Evolutionary conservation across 2,329 filamentous ascomycete genomes (phyloP).

Genomic region (Phymatotrichopsis omnivora): DNA sequence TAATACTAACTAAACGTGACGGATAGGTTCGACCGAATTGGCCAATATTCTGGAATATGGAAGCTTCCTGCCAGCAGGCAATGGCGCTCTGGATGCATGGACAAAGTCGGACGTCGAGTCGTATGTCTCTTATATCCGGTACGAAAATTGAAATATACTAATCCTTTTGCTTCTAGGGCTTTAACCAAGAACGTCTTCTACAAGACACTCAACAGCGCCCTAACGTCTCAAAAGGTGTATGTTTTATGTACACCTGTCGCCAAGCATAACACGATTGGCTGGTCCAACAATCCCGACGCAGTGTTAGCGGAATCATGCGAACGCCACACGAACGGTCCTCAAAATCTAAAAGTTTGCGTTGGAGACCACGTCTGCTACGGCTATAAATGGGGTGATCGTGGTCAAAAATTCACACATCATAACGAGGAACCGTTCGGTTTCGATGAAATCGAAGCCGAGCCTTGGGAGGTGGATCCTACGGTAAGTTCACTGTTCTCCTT

Average conservation of each 20-base stretch:
- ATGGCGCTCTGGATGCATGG: conserved; percentile 10
- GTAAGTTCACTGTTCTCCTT: too few relatives aligned
- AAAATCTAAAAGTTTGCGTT: conserved; percentile 20
- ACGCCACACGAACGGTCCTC: conserved; percentile 21
- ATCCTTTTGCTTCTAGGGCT: conserved; percentile 4
- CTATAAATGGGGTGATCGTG: conserved; percentile 24
- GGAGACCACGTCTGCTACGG: conserved; percentile 23
- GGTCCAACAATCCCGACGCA: too few relatives aligned
- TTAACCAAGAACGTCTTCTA: conserved; percentile 24
- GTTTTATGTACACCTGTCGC: conserved; percentile 22
- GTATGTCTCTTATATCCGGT: neutral
- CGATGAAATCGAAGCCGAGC: conserved; percentile 11
- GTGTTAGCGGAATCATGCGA: too few relatives aligned
- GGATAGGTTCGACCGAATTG: conserved; percentile 18
- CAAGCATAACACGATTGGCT: neutral
- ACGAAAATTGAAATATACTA: neutral
- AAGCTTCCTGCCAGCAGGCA: conserved; percentile 17
- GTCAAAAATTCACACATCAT: conserved; percentile 9
- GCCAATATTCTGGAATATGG: conserved; percentile 18
- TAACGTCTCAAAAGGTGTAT: conserved; percentile 21
- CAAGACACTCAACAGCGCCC: conserved; percentile 22
- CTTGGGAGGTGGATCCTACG: conserved; percentile 17
- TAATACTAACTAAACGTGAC: neutral
- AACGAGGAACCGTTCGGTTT: conserved; percentile 23
- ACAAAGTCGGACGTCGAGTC: conserved; percentile 19